Evolutionary conservation across 768 basidiomycete genomes (phyloP).

Genomic region (Exidia glandulosa): DNA sequence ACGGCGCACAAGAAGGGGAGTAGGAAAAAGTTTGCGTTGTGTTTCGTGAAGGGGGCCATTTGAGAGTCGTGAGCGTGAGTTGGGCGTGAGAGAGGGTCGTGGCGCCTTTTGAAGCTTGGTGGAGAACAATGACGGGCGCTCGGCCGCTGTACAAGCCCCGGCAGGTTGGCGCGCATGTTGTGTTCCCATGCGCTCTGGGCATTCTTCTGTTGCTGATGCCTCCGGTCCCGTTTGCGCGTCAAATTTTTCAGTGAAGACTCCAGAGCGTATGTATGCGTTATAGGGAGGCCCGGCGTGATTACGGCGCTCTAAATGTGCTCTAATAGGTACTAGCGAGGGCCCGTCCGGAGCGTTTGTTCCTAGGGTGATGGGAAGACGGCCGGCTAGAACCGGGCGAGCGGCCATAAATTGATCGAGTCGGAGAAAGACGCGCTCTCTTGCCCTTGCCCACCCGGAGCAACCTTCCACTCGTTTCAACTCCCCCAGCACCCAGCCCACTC

Average conservation of each 20-base stretch:
- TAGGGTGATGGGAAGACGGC: constrained; percentile 1
- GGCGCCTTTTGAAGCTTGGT: no score
- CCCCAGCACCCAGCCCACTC: constrained; percentile 34
- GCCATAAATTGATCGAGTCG: not conserved
- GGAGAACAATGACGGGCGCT: no score
- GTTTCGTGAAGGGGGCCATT: constrained; percentile 10
- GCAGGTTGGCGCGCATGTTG: no score
- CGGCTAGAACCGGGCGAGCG: not conserved
- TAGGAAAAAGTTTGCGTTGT: constrained; percentile 21
- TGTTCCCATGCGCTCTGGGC: no score
- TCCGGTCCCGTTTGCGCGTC: no score
- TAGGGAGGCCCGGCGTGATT: not conserved
- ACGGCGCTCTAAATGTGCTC: not conserved
- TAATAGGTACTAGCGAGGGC: not conserved
- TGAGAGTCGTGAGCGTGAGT: no score
- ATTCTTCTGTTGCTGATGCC: no score
- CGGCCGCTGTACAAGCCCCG: no score
- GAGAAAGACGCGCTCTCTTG: constrained; percentile 24
- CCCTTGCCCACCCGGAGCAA: constrained; percentile 25
- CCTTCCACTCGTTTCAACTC: constrained; percentile 7
- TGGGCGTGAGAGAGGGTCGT: not conserved
- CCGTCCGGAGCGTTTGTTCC: not conserved
- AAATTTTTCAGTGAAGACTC: no score
- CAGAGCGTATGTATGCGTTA: no score
- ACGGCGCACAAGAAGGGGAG: constrained; percentile 33